Percentiles rank a stretch among this genome's conserved stretches.
These are phyloP conservation scores for Neurospora sp. DNA, from an alignment of 495 filamentous ascomycete genomes.

Conservation along the genomic window DNA sequence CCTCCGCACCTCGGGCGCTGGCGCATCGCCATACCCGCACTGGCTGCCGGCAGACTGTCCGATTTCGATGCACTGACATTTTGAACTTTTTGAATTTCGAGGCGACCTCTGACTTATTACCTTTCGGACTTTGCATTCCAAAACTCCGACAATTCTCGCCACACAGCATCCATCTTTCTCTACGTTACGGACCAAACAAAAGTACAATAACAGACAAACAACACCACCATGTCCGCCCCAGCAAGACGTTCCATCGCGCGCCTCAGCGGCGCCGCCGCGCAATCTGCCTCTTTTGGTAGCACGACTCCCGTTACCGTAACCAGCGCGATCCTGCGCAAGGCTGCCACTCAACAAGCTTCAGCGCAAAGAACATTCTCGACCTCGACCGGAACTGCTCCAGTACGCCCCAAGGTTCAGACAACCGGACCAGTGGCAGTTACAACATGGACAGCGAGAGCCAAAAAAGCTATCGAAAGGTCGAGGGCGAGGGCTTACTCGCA, in stretches of 20 bases:
- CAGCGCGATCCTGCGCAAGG: not conserved
- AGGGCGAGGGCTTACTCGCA: not conserved
- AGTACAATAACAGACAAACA: not conserved
- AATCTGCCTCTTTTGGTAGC: not conserved
- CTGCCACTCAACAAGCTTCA: not conserved
- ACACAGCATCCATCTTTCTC: not conserved
- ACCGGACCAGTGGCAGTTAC: not conserved
- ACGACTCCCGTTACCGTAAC: not conserved
- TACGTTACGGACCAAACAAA: not conserved
- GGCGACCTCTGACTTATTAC: not conserved
- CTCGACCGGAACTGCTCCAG: not conserved
- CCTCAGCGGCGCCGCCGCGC: not conserved
- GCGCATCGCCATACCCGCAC: not conserved
- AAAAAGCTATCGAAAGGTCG: not conserved
- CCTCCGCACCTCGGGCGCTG: not conserved
- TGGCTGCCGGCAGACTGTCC: not conserved
- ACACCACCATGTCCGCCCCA: not conserved
- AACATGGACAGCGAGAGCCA: not conserved
- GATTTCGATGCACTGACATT: not conserved
- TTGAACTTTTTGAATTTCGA: not conserved
- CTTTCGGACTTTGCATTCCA: not conserved
- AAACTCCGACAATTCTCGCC: not conserved
- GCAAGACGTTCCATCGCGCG: not conserved
- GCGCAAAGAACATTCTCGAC: not conserved
- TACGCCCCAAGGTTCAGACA: not conserved